A percentile compares a stretch with the other conserved stretches of the same genome.
These are phyloP conservation scores for Mycosarcoma maydis DNA, from an alignment of 1,284 basidiomycete genomes.

Conservation along the genomic window DNA sequence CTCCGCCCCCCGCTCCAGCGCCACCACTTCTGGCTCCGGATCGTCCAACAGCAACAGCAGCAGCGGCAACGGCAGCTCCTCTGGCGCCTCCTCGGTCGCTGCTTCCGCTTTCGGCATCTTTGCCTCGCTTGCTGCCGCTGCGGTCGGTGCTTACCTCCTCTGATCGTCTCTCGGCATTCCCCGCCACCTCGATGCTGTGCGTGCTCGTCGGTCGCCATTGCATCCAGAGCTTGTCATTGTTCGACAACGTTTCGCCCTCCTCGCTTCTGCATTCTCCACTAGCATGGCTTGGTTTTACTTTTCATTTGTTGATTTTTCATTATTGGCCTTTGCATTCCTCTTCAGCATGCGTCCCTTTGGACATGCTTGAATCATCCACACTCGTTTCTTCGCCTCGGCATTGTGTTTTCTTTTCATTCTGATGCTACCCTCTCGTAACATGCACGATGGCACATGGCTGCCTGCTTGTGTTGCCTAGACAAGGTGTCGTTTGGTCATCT, in stretches of 20 bases:
- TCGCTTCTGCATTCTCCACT: too few relatives aligned
- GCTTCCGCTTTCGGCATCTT: slow-evolving; percentile 34
- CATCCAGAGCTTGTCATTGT: neutral
- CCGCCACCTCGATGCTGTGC: neutral
- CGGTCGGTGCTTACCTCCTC: slow-evolving; percentile 50
- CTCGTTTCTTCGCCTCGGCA: neutral
- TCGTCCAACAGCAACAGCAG: slow-evolving; percentile 7
- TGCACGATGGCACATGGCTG: too few relatives aligned
- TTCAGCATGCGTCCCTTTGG: too few relatives aligned
- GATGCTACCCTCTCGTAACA: too few relatives aligned
- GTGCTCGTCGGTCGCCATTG: neutral
- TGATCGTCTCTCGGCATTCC: slow-evolving; percentile 12
- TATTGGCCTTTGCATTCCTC: neutral
- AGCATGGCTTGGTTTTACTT: slow-evolving; percentile 7
- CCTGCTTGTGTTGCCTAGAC: too few relatives aligned
- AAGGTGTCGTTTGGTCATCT: too few relatives aligned
- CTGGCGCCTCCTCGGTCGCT: slow-evolving; percentile 25
- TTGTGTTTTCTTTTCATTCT: neutral
- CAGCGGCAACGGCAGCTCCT: slow-evolving; percentile 8
- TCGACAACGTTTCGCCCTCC: neutral
- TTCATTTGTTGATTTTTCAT: neutral
- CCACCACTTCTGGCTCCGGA: neutral
- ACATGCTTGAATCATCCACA: neutral
- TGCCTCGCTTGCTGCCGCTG: slow-evolving; percentile 31
- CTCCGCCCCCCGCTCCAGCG: slow-evolving; percentile 8